Evolutionary conservation across 2,329 filamentous ascomycete genomes (phyloP), one percentile per base, ranked within the genome.

Genomic region (Aspergillus phoenicis): DNA sequence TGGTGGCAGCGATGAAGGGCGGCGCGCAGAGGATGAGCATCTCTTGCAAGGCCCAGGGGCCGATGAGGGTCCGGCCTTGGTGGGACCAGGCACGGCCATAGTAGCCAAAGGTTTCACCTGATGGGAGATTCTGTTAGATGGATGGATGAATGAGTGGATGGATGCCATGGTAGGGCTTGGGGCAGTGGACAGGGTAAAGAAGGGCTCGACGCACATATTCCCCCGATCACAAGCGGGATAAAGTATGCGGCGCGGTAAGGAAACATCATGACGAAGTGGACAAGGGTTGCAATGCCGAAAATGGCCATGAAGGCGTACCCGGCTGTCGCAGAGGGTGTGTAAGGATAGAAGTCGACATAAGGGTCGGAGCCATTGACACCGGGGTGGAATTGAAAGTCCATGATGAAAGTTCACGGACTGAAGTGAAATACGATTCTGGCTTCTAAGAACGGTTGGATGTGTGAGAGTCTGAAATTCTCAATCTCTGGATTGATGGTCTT

Each of bases 21-120:
- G 80, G 78, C 0, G 77, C 74, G 10, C 80, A 68, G 3, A 81
- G 71, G 47, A 78, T 72, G 24, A 77, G 68, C 58, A 79, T 71
- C 30, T 73, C 70, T 59, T 80, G 78, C 1, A 77, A 69, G 0
- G 73, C 70, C 69, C 73, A 80, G 1, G 75, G 63, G 0, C 52
- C 52, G 30, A 72, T 71, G 1, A 65, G 59, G 0, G 66, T 68
- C 24, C 60, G 62, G 58, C 67, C 55, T 49, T 72, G 48, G 52
- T 77, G 74, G 0, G 74, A 72, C 66, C 70, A 68, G n/a, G 73
- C 72, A 28, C 74, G 70, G 45, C 72, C 74, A 54, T 74, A 72
- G 62, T 77, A 77, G 28, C 76, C 75, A 36, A 75, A 73, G 58
- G 69, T 65, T 67, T 76, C 74, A 45, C 73, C 74, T 76, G 36